A percentile compares a stretch with the other conserved stretches of the same genome.
phyloP scores from a whole-genome alignment of 495 filamentous ascomycete genomes.

The Hypoxylon perforatum region DNA sequence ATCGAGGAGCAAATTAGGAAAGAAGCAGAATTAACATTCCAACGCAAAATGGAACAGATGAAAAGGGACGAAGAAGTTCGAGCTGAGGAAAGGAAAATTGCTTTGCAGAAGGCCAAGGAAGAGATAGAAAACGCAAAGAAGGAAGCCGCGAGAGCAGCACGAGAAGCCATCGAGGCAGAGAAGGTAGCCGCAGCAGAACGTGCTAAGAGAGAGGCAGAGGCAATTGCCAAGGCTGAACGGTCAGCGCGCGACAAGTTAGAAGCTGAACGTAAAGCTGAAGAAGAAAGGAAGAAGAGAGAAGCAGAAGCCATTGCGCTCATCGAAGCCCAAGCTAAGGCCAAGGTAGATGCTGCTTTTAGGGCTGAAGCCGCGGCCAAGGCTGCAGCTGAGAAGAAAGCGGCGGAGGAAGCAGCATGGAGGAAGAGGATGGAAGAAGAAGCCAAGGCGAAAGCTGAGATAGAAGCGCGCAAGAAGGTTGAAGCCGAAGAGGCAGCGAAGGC shows the following conservation, averaged over 20 bases:
- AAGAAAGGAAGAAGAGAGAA: slow-evolving; percentile 63
- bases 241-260: slow-evolving; percentile 51
- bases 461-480: slow-evolving; percentile 47
- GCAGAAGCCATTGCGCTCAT: slow-evolving; percentile 59
- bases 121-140: slow-evolving; percentile 53
- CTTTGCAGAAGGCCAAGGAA: slow-evolving; percentile 50
- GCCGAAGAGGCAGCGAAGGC: slow-evolving; percentile 45
- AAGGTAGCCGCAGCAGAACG: slow-evolving; percentile 50
- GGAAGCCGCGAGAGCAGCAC: slow-evolving; percentile 57
- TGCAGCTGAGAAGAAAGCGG: slow-evolving; percentile 53
- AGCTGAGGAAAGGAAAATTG: slow-evolving; percentile 45
- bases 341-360: slow-evolving; percentile 53
- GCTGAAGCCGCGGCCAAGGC: slow-evolving; percentile 56
- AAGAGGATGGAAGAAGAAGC: slow-evolving; percentile 52
- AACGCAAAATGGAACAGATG: slow-evolving; percentile 54
- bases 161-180: slow-evolving; percentile 51
- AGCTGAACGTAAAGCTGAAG: slow-evolving; percentile 57
- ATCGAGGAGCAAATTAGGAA: slow-evolving; percentile 58
- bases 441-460: slow-evolving; percentile 45
- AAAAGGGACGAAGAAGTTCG: slow-evolving; percentile 45
- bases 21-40: slow-evolving; percentile 54
- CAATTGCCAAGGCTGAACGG: slow-evolving; percentile 47
- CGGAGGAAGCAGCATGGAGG: slow-evolving; percentile 61
- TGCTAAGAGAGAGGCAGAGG: slow-evolving; percentile 38
- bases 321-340: slow-evolving; percentile 52